Percentiles rank a stretch among this genome's conserved stretches.
Conservation (phyloP, 2,329 filamentous ascomycete species). For the Hymenotorrendiella dingleyae region DNA sequence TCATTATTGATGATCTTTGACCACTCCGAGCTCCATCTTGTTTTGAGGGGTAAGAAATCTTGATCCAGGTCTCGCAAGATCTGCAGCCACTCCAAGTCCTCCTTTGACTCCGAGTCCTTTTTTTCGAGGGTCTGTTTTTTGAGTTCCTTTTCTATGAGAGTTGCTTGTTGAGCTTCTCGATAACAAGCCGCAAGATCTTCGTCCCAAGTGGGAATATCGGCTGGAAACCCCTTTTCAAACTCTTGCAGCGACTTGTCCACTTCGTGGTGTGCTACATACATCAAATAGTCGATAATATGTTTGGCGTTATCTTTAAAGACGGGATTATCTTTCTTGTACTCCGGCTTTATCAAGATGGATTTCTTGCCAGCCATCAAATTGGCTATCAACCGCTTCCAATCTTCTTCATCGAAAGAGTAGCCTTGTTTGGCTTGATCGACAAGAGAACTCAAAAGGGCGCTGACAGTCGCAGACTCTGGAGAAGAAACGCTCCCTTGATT, state of each 20-base stretch:
- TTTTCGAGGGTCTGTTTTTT: not conserved
- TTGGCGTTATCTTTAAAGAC: slow-evolving; percentile 19
- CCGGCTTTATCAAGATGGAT: slow-evolving; percentile 31
- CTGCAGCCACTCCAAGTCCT: slow-evolving; percentile 6
- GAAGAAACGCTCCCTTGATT: slow-evolving; percentile 44
- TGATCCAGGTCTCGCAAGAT: slow-evolving; percentile 12
- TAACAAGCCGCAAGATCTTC: slow-evolving; percentile 20
- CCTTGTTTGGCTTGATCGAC: slow-evolving; percentile 55
- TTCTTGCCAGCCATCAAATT: not conserved
- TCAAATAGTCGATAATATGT: slow-evolving; percentile 60
- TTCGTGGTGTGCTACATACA: slow-evolving; percentile 45
- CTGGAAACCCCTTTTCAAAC: slow-evolving; percentile 21
- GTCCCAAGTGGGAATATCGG: slow-evolving; percentile 14
- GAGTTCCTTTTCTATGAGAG: slow-evolving; percentile 4
- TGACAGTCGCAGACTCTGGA: slow-evolving; percentile 41
- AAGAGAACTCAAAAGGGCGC: slow-evolving; percentile 45
- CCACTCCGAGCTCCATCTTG: slow-evolving; percentile 11
- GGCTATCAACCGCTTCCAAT: slow-evolving; percentile 35
- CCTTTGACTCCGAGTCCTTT: not conserved
- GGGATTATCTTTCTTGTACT: slow-evolving; percentile 38
- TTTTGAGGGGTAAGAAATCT: slow-evolving; percentile 11
- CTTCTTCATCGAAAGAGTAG: slow-evolving; percentile 39
- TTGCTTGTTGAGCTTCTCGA: slow-evolving; percentile 8
- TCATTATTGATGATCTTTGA: slow-evolving; percentile 3
- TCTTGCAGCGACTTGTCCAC: slow-evolving; percentile 28